Base-by-base conservation (phyloP, 768 basidiomycete genomes). In the Boletus coccyginus region DNA sequence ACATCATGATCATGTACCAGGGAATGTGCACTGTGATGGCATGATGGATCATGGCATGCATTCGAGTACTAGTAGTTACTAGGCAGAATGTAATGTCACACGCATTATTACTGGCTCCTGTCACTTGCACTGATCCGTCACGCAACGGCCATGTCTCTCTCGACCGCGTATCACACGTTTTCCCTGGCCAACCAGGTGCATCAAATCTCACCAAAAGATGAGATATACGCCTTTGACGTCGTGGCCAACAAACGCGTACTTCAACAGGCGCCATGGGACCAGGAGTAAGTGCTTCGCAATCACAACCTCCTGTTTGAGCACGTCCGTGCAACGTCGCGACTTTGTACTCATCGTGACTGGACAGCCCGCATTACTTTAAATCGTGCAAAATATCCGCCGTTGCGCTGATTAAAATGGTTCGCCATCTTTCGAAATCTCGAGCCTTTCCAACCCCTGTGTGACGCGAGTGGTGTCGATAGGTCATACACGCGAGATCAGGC, bases 401-500 rank as follows among this genome's bases (percentile, higher is more conserved):
- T 29, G 94, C 96, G 13, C 74, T 99, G 51, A 92, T 98, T 63
- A 99, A 98, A 81, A 98, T 98, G 83, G 88, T 89, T 62, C 52
- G 68, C 53, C 41, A 17, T 16, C n/a, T n/a, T 35, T 21, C 21
- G 21, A 11, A 53, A 45, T 46, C 50, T 29, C 32, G 16, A 21
- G 8, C 27, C 24, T 27, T 27, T 11, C 16, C 16, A 21, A 32
- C 29, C 2, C 29, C 42, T 35, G 13, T 13, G n/a, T 27, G 27
- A 27, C 27, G 6, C 41, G 6, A 14, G n/a, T 10, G 33, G 2
- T 27, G 27, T 27, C 27, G 27, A 27, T 74, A 98, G 96, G 90
- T 98, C 60, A 98, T 98, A 70, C 96, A 98, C 71, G 96, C 96
- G 33, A 86, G 96, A 49, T 98, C 96, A 3, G 96, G 96, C 56